Percentiles rank a stretch among this genome's conserved stretches.
Evolutionary conservation across 495 filamentous ascomycete genomes (phyloP).

Genomic region (Lasiosphaeria ovina): DNA sequence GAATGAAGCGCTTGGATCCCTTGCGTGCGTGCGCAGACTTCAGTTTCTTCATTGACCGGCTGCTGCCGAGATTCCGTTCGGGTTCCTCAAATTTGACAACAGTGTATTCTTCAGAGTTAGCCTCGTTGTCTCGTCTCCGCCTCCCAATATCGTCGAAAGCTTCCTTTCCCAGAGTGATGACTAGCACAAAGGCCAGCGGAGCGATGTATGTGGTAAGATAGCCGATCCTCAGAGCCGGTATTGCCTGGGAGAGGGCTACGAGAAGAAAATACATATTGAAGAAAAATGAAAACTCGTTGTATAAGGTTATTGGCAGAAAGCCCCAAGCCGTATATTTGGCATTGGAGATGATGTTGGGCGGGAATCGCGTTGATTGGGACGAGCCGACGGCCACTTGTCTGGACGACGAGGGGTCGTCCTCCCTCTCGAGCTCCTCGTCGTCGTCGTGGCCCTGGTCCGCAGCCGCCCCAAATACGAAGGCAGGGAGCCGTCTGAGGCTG

Average conservation of each 20-base stretch:
- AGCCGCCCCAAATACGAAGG: constrained; percentile 45
- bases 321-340: constrained; percentile 97
- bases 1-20: constrained; percentile 28
- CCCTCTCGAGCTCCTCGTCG: constrained; percentile 39
- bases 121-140: constrained; percentile 82
- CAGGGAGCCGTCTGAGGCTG: constrained; percentile 45
- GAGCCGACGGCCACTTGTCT: constrained; percentile 51
- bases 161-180: constrained; percentile 92
- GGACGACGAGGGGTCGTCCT: constrained; percentile 54
- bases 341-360: constrained; percentile 89
- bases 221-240: constrained; percentile 85
- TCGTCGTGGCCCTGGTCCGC: constrained; percentile 35
- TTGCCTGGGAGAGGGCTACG: constrained; percentile 89
- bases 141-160: constrained; percentile 90
- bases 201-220: constrained; percentile 94
- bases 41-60: constrained; percentile 34
- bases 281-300: constrained; percentile 99
- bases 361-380: constrained; percentile 55
- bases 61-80: constrained; percentile 26
- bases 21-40: constrained; percentile 36
- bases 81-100: constrained; percentile 66
- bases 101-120: constrained; percentile 87
- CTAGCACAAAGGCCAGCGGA: constrained; percentile 85
- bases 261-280: constrained; percentile 99
- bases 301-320: constrained; percentile 90